These are phyloP conservation scores for Endoconidiophora laricicola DNA, from an alignment of 2,329 filamentous ascomycete species.

Conservation along the genomic window DNA sequence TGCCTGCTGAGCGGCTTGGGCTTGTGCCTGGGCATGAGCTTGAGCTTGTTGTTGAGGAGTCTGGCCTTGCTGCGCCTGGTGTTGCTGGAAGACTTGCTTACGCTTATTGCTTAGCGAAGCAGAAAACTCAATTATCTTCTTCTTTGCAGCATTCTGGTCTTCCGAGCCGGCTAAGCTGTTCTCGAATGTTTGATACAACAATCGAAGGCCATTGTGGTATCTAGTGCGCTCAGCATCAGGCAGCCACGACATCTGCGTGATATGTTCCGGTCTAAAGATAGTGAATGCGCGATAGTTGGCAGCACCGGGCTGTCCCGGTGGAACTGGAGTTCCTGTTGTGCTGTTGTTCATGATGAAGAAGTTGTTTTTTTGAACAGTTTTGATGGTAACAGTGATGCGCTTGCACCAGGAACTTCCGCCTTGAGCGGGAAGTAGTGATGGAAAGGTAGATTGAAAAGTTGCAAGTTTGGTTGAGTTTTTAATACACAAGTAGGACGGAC, in stretches of 20 bases:
- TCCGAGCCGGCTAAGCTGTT: constrained; percentile 29
- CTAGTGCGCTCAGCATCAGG: constrained; percentile 38
- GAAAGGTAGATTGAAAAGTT: too few species aligned
- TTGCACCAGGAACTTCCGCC: too few species aligned
- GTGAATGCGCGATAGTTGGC: constrained; percentile 15
- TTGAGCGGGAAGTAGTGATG: too few species aligned
- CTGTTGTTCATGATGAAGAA: neutral
- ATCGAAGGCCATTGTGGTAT: constrained; percentile 39
- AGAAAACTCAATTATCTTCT: constrained; percentile 45
- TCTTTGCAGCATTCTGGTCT: constrained; percentile 33
- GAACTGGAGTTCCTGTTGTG: constrained; percentile 11
- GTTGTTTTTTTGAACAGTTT: neutral
- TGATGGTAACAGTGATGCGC: too few species aligned
- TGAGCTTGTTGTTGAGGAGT: constrained; percentile 15
- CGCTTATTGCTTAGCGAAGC: constrained; percentile 35
- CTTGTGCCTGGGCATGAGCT: constrained; percentile 12
- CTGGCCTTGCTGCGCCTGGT: constrained; percentile 21
- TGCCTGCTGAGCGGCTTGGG: constrained; percentile 14
- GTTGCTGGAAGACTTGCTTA: constrained; percentile 14
- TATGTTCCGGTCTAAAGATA: constrained; percentile 32
- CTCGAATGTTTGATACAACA: constrained; percentile 37
- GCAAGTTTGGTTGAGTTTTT: too few species aligned
- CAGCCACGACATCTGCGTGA: constrained; percentile 33
- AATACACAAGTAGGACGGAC: too few species aligned
- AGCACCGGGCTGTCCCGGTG: constrained; percentile 15